These are phyloP conservation scores for Pontederia paniculata DNA, from an alignment of 176 grass and related monocot species.

Conservation along the genomic window DNA sequence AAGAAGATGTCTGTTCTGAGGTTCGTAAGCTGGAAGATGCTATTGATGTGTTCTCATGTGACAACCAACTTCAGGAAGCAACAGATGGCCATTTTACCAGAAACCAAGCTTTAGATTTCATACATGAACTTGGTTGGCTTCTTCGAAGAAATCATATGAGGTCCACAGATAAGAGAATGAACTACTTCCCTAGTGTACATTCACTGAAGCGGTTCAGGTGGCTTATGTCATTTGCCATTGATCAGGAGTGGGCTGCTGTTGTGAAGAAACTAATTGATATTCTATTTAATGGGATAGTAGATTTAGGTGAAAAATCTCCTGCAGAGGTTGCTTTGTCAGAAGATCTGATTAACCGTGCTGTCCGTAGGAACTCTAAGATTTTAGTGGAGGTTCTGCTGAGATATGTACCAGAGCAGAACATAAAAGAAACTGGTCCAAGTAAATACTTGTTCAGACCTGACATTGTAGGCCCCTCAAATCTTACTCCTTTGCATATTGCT, in stretches of 20 bases:
- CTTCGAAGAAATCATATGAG: constrained; percentile 50
- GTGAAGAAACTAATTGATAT: constrained; percentile 68
- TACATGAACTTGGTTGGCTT: constrained; percentile 94
- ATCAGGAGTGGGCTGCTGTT: constrained; percentile 75
- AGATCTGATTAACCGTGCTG: constrained; percentile 64
- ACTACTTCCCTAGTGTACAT: constrained; percentile 22
- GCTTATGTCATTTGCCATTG: constrained; percentile 67
- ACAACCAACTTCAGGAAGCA: constrained; percentile 9
- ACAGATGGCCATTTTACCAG: constrained; percentile 32
- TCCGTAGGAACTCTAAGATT: constrained; percentile 43
- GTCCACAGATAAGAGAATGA: constrained; percentile 24
- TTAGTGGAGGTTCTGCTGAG: constrained; percentile 68
- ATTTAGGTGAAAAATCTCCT: constrained; percentile 56
- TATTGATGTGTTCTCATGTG: constrained; percentile 31
- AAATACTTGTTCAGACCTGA: constrained; percentile 77
- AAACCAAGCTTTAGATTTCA: constrained; percentile 70
- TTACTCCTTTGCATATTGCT: constrained; percentile 91
- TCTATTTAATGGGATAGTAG: constrained; percentile 63
- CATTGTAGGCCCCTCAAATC: constrained; percentile 40
- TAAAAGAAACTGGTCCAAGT: constrained; percentile 23
- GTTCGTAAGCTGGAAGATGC: constrained; percentile 63
- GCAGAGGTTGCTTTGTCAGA: constrained; percentile 55
- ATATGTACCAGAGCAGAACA: constrained; percentile 32
- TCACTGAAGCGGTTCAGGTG: constrained; percentile 50
- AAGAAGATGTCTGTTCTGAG: constrained; percentile 85